Base-by-base conservation (phyloP, 202 grass and related monocot species). In the Eragrostis tef region DNA sequence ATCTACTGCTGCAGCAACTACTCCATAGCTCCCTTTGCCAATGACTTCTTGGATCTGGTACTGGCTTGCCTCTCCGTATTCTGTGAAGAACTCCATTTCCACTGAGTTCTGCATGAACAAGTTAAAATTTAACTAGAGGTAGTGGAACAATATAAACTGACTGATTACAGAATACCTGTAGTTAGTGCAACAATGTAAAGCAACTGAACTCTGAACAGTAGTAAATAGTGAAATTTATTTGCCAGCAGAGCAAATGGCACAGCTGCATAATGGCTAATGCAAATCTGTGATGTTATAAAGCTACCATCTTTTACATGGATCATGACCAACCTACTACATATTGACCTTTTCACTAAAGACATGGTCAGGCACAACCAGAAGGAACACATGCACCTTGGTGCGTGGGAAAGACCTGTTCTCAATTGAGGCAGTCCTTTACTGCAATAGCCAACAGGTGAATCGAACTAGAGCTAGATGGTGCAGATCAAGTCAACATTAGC, bases 41-140 rank as follows among this genome's bases (percentile, higher is more conserved):
- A 98, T 88, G 70, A 98, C 87, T 83, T 98, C 95, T 79, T 94
- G 95, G 79, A 98, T 95, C 76, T 98, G 92, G 53, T 98, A 98
- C 65, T 87, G 90, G 66, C 83, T 98, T 43, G 92, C 92, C 78
- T 98, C 95, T 16, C 88, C 90, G 27, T 98, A 98, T 64, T 98
- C 92, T 11, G 95, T 95, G 88, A 98, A 98, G 87, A 98, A 98
- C 51, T 90, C 95, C 70, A 78, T 93, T 76, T 93, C 95, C 73
- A 90, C 79, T 39, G 85, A 73, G 77, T 88, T 95, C 95, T 98
- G 31, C 62, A 82, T 58, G 47, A 67, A 81, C 36, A 87, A 12
- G 42, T 62, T 86, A 24, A 29, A 83, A 57, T 48, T 48, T 79
- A 41, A 22, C 49, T 34, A 58, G 5, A 10, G 21, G 83, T 29